Evolutionary conservation across 495 filamentous ascomycete species (phyloP).

Genomic region (Saxophila tyrrhenica): DNA sequence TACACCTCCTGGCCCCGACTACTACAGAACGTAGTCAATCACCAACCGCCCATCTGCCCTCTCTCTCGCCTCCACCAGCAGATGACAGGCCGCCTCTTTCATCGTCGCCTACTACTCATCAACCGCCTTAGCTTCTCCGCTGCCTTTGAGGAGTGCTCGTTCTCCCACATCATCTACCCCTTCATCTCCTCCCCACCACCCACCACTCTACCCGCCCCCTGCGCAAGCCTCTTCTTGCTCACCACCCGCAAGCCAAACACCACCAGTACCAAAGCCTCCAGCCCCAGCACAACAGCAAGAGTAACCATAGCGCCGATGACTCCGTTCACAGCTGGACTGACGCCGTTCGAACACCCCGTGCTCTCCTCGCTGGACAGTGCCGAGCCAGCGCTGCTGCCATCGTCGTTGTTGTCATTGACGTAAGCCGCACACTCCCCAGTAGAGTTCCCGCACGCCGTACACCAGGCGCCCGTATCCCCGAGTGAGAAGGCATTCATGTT

Average conservation of each 20-base stretch:
- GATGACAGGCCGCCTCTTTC: no score
- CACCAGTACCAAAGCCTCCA: slow-evolving; percentile 38
- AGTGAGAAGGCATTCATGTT: slow-evolving; percentile 53
- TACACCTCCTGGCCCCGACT: no score
- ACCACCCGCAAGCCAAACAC: slow-evolving; percentile 32
- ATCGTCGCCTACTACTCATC: no score
- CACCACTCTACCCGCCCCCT: no score
- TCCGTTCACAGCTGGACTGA: slow-evolving; percentile 33
- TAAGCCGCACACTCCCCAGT: slow-evolving; percentile 47
- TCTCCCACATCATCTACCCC: no score
- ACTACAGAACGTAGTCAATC: no score
- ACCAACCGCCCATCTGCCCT: no score
- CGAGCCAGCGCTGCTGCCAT: neutral
- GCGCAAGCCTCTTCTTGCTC: slow-evolving; percentile 26
- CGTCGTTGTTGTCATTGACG: neutral
- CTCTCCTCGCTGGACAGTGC: neutral
- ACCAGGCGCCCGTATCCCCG: slow-evolving; percentile 53
- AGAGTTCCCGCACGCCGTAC: slow-evolving; percentile 50
- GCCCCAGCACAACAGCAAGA: slow-evolving; percentile 41
- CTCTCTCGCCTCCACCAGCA: no score
- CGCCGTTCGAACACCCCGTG: slow-evolving; percentile 24
- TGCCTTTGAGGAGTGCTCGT: no score
- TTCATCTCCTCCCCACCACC: no score
- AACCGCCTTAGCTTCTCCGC: no score
- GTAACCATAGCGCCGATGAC: slow-evolving; percentile 56